Base-by-base conservation (phyloP, 1,284 basidiomycete species). In the Ustilago curta region DNA sequence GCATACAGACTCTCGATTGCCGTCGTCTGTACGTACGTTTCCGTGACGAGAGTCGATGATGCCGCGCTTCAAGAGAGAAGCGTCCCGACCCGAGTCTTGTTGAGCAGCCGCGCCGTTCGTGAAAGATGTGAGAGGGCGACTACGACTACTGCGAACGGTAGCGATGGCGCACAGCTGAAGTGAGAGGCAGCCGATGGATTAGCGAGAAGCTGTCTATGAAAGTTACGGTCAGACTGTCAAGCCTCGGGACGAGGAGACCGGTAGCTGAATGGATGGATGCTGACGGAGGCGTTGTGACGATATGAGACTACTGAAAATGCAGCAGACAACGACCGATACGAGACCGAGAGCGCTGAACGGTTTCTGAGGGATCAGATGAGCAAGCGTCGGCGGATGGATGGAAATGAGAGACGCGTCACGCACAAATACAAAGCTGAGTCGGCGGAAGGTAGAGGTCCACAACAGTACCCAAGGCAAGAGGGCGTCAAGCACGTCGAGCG, bases 391-490 rank as follows among this genome's bases (percentile, higher is more conserved):
- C n/a, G 59, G 21, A 45, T 37, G 44, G 52, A 54, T 61, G 52
- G 27, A 31, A n/a, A 23, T 45, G 48, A 23, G 48, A 29, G 32
- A 16, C 19, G 27, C 19, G 50, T 40, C 31, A 60, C 52, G 59
- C 65, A 58, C 59, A 61, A 61, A 52, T 53, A 58, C 54, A 60
- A 57, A 39, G 50, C 7, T 31, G 49, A 8, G 39, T n/a, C 37
- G 48, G 21, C n/a, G 11, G 18, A 21, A 37, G 43, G 44, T 23
- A 21, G 31, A 29, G 31, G 35, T 51, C 45, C 35, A 19, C 7
- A 1, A 8, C 40, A 50, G 48, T n/a, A 50, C 31, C n/a, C 2
- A 8, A 29, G 11, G 14, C 31, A 19, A 9, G 31, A 12, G 31
- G 18, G 19, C 21, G 51, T 40, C 35, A 37, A 37, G 35, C 35